A percentile compares a stretch with the other conserved stretches of the same genome.
Evolutionary conservation across 2,329 filamentous ascomycete genomes (phyloP).

Genomic region (Spiromastix sp.): DNA sequence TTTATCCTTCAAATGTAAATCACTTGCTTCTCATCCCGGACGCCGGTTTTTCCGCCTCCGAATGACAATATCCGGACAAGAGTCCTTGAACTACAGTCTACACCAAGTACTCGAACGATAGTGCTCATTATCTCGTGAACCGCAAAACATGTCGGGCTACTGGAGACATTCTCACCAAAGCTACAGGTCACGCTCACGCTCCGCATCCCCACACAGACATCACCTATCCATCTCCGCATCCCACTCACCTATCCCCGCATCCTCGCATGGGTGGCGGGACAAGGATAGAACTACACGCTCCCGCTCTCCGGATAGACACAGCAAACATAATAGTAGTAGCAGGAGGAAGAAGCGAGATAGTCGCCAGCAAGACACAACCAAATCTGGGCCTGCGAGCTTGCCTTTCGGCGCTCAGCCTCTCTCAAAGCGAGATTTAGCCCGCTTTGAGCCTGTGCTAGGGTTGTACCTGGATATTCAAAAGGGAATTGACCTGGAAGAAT

Average conservation of each 20-base stretch:
- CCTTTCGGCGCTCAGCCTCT: conserved; percentile 59
- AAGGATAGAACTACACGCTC: no score
- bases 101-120: no score
- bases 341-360: conserved; percentile 1
- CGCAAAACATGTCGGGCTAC: no score
- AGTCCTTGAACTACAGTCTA: no score
- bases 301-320: conserved; percentile 7
- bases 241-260: conserved; percentile 8
- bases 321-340: conserved; percentile 6
- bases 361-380: conserved; percentile 6
- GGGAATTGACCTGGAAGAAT: conserved; percentile 53
- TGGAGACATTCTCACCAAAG: no score
- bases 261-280: no score
- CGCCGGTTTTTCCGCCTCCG: no score
- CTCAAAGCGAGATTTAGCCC: conserved; percentile 55
- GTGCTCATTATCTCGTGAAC: no score
- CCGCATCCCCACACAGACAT: conserved; percentile 23
- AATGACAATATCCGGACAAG: no score
- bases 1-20: no score
- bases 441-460: conserved; percentile 63
- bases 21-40: no score
- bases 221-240: conserved; percentile 27
- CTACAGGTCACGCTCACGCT: conserved; percentile 27
- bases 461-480: conserved; percentile 87
- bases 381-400: conserved; percentile 32